These are phyloP conservation scores for Botrytis elliptica DNA, from an alignment of 2,329 filamentous ascomycete genomes.

Conservation along the genomic window DNA sequence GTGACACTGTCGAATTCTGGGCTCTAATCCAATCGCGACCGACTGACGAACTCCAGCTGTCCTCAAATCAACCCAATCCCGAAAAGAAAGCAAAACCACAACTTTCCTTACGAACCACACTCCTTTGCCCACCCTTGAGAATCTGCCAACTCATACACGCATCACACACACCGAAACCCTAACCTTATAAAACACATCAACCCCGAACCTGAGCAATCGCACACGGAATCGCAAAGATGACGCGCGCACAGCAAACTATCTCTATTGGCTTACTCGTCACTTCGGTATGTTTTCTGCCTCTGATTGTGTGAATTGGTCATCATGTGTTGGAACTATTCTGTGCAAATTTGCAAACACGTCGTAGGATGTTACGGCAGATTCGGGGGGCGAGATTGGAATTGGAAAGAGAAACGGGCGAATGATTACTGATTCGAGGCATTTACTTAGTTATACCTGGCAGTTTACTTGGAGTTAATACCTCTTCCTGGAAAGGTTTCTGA, in stretches of 20 bases:
- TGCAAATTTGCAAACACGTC: constrained; percentile 21
- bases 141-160: constrained; percentile 22
- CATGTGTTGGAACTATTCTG: constrained; percentile 14
- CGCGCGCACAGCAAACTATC: constrained; percentile 88
- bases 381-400: background rate
- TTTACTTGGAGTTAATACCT: constrained; percentile 80
- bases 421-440: constrained; percentile 15
- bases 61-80: constrained; percentile 23
- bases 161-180: constrained; percentile 14
- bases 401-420: constrained; percentile 6
- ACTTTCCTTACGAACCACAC: constrained; percentile 35
- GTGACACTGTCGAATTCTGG: background rate
- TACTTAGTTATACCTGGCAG: constrained; percentile 77
- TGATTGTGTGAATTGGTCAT: constrained; percentile 10
- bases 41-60: constrained; percentile 24
- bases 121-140: constrained; percentile 31
- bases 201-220: constrained; percentile 19
- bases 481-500: constrained; percentile 75
- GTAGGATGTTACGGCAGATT: constrained; percentile 23
- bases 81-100: constrained; percentile 3
- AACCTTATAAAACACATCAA: constrained; percentile 18
- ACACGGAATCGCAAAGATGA: constrained; percentile 63
- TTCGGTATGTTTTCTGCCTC: constrained; percentile 58
- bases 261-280: constrained; percentile 83
- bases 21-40: constrained; percentile 4